phyloP scores from a whole-genome alignment of 257 asterid species.

The Solanum medicagineum region DNA sequence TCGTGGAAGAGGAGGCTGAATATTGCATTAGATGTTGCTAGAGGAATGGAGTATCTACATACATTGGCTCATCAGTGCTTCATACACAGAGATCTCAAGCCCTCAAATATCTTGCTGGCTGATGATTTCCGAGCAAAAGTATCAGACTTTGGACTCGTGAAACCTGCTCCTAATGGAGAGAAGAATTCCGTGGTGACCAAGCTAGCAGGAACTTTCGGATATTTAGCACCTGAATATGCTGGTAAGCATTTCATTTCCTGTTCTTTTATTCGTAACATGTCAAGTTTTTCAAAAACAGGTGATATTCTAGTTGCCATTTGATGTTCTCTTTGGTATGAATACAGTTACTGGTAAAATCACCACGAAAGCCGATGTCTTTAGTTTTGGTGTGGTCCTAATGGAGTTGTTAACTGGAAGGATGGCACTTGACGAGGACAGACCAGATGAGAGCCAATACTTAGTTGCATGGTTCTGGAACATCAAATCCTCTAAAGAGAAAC shows the following conservation, averaged over 20 bases:
- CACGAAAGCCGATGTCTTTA: constrained; percentile 80
- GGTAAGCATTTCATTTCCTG: constrained; percentile 25
- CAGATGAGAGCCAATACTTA: constrained; percentile 78
- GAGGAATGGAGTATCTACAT: constrained; percentile 84
- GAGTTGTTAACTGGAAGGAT: constrained; percentile 74
- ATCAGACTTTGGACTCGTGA: constrained; percentile 88
- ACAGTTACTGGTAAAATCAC: constrained; percentile 91
- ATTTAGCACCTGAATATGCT: constrained; percentile 88
- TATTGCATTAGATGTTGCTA: constrained; percentile 81
- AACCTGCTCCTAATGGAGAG: constrained; percentile 79
- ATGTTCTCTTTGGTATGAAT: neutral
- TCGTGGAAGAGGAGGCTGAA: constrained; percentile 84
- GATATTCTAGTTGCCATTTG: neutral
- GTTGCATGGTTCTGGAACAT: constrained; percentile 77
- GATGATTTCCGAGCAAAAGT: constrained; percentile 80
- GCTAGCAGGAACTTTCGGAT: constrained; percentile 89
- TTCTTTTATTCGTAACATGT: neutral
- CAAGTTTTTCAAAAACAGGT: neutral
- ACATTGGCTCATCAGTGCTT: constrained; percentile 68
- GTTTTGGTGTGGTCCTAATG: constrained; percentile 84
- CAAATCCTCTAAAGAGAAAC: constrained; percentile 49
- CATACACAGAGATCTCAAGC: constrained; percentile 76
- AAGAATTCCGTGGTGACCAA: constrained; percentile 59
- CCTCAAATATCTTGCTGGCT: constrained; percentile 72
- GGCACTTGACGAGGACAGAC: constrained; percentile 70